These are phyloP conservation scores for Stenogyne calaminthoides DNA, from an alignment of 305 asterid genomes.

Conservation along the genomic window DNA sequence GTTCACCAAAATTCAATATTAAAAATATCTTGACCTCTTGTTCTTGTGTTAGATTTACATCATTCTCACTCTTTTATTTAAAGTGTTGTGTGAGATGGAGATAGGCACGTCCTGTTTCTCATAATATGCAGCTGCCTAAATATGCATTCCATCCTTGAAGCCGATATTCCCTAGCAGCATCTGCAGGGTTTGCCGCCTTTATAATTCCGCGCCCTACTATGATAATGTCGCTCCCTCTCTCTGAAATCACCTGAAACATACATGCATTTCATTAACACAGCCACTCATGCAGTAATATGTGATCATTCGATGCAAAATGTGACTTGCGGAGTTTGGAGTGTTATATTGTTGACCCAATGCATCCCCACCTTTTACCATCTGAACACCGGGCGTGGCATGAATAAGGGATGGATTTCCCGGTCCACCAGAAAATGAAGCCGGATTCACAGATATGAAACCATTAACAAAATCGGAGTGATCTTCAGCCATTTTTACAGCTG, in stretches of 20 bases:
- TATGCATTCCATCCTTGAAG: conserved; percentile 94
- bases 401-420: conserved; percentile 69
- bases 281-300: neutral
- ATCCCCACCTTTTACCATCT: conserved; percentile 89
- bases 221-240: conserved; percentile 83
- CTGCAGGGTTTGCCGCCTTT: conserved; percentile 70
- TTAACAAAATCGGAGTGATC: conserved; percentile 89
- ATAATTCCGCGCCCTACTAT: conserved; percentile 95
- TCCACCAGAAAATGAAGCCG: conserved; percentile 85
- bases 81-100: neutral
- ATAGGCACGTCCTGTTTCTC: neutral
- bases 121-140: conserved; percentile 46
- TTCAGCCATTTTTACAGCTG: conserved; percentile 84
- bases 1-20: neutral
- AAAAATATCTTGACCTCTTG: neutral
- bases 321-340: conserved; percentile 85
- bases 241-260: conserved; percentile 67
- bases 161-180: conserved; percentile 78
- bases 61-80: neutral
- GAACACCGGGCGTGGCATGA: conserved; percentile 96
- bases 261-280: neutral
- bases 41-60: neutral
- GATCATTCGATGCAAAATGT: conserved; percentile 1
- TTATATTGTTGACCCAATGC: conserved; percentile 86
- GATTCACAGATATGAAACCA: conserved; percentile 92